Evolutionary conservation across 257 asterid genomes (phyloP).

Genomic region (Parsonsia alboflavescens): DNA sequence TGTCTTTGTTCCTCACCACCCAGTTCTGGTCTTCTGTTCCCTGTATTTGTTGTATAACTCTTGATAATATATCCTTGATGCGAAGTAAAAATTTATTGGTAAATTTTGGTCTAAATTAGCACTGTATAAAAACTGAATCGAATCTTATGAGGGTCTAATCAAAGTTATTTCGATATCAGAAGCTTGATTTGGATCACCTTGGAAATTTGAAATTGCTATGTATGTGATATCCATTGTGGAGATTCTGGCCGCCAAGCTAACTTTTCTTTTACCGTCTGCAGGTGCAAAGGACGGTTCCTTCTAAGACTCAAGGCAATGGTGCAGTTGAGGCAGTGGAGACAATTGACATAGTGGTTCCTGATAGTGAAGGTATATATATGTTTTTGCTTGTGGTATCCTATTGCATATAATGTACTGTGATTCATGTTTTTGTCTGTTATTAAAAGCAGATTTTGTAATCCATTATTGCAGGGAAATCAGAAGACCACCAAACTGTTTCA

Average conservation of each 20-base stretch:
- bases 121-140: no score
- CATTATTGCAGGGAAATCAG: conserved; percentile 28
- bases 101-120: no score
- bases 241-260: not conserved
- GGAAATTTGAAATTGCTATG: not conserved
- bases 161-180: no score
- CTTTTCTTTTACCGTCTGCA: conserved; percentile 19
- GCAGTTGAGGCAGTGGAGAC: conserved; percentile 28
- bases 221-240: not conserved
- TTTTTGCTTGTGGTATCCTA: not conserved
- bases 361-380: conserved; percentile 39
- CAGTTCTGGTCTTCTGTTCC: no score
- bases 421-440: not conserved
- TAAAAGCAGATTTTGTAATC: not conserved
- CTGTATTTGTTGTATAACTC: no score
- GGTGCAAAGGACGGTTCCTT: conserved; percentile 67
- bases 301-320: conserved; percentile 31
- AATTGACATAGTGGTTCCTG: conserved; percentile 31
- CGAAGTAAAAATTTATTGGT: not conserved
- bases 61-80: not conserved
- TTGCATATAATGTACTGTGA: not conserved
- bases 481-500: conserved; percentile 38
- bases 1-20: not conserved
- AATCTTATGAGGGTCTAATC: not conserved
- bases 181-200: not conserved